Percentiles rank a stretch among this genome's conserved stretches.
Evolutionary conservation across 2,329 filamentous ascomycete genomes (phyloP).

Genomic region (Hysterium pulicare): DNA sequence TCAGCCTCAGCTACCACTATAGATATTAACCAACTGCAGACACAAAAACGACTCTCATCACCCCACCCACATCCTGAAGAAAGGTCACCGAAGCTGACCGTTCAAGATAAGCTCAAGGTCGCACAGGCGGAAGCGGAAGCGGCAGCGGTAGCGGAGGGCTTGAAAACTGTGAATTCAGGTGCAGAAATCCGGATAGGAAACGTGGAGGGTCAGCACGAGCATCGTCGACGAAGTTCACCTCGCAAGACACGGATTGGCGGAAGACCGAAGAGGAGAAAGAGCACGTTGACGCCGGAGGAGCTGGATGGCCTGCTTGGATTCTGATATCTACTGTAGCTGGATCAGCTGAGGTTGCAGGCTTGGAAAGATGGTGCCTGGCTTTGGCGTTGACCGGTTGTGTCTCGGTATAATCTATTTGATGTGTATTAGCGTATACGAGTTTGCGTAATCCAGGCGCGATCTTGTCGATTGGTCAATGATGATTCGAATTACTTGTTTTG

Average conservation of each 20-base stretch:
- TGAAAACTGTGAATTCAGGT: constrained; percentile 12
- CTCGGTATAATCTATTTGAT: constrained; percentile 17
- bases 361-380: constrained; percentile 7
- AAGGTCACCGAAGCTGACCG: constrained; percentile 40
- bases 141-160: constrained; percentile 31
- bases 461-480: constrained; percentile 6
- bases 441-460: background rate
- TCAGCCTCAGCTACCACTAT: constrained; percentile 8
- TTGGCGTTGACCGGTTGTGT: constrained; percentile 7
- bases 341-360: background rate
- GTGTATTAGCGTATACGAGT: constrained; percentile 2
- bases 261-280: constrained; percentile 64
- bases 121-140: constrained; percentile 45
- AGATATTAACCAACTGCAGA: constrained; percentile 28
- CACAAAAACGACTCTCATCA: constrained; percentile 37
- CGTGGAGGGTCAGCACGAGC: constrained; percentile 2
- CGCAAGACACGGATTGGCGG: constrained; percentile 52
- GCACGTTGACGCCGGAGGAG: constrained; percentile 73
- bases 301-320: constrained; percentile 50
- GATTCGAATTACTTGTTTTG: constrained; percentile 14
- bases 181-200: constrained; percentile 13
- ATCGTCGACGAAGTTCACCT: constrained; percentile 32
- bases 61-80: constrained; percentile 36
- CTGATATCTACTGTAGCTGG: constrained; percentile 15
- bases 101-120: constrained; percentile 46